These are phyloP conservation scores for Perkinsus marinus DNA, from an alignment of 169 alveolate genomes.

Conservation along the genomic window DNA sequence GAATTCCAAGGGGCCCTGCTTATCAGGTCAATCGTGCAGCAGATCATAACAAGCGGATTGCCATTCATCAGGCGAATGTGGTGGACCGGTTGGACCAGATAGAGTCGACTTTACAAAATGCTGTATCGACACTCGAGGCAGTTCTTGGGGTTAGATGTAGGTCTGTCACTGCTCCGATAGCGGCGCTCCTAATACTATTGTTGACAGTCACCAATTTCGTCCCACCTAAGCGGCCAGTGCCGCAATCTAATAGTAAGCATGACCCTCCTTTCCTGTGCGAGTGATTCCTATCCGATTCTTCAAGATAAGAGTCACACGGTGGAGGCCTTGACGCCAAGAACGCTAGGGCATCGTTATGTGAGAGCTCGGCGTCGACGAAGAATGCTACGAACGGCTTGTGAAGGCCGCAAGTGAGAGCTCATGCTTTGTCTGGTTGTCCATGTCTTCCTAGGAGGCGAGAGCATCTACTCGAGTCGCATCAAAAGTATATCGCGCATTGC, in stretches of 20 bases:
- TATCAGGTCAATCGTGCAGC: background rate
- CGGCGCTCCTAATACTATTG: background rate
- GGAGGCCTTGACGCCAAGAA: background rate
- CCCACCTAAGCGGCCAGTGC: background rate
- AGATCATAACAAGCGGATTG: background rate
- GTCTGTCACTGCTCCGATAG: background rate
- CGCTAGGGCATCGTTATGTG: background rate
- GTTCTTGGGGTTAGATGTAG: background rate
- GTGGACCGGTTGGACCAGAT: background rate
- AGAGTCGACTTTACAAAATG: background rate
- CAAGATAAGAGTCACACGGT: background rate
- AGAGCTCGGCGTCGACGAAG: background rate
- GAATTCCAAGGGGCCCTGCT: background rate
- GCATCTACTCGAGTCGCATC: background rate
- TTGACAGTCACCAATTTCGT: background rate
- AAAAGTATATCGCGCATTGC: background rate
- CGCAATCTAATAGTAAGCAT: background rate
- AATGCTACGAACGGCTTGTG: background rate
- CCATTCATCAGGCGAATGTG: background rate
- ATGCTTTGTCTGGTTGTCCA: background rate
- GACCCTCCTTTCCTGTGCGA: background rate
- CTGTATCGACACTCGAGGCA: background rate
- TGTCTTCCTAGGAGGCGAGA: background rate
- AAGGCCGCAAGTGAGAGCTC: background rate
- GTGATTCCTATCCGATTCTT: background rate